phyloP scores from a whole-genome alignment of 1,284 basidiomycete genomes.

The Golubevia sp. region DNA sequence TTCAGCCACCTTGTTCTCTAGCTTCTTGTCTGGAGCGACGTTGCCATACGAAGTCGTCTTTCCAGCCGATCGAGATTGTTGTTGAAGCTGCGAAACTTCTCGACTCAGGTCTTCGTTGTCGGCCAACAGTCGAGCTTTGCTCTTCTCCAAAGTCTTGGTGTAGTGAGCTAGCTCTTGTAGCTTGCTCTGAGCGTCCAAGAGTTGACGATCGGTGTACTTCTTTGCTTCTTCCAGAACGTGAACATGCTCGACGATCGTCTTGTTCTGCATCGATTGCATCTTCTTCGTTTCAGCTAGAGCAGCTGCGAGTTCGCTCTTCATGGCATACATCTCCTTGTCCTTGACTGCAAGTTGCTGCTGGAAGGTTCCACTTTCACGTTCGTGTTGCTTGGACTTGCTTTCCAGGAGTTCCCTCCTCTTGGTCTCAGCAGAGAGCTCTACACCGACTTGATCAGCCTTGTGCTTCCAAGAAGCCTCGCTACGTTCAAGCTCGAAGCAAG shows the following conservation, averaged over 20 bases:
- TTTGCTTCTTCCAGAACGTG: constrained; percentile 97
- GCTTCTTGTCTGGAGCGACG: constrained; percentile 57
- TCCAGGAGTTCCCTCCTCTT: constrained; percentile 41
- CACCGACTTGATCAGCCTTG: constrained; percentile 32
- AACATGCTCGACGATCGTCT: constrained; percentile 98
- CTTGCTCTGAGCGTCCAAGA: constrained; percentile 78
- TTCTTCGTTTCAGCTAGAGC: constrained; percentile 31
- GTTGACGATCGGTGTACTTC: constrained; percentile 88
- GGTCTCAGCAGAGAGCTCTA: constrained; percentile 31
- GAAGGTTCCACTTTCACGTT: constrained; percentile 18
- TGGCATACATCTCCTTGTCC: constrained; percentile 69
- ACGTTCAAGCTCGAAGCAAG: constrained; percentile 39
- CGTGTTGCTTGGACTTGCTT: constrained; percentile 26
- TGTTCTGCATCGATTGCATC: constrained; percentile 77
- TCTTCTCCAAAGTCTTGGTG: constrained; percentile 81
- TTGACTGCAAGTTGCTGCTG: constrained; percentile 34
- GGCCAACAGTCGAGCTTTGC: constrained; percentile 74
- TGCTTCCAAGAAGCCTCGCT: constrained; percentile 34
- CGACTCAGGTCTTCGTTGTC: constrained; percentile 84
- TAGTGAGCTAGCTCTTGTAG: constrained; percentile 75
- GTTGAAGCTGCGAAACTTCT: constrained; percentile 70
- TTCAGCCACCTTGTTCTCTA: constrained; percentile 70
- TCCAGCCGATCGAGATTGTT: constrained; percentile 3
- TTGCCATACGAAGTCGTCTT: constrained; percentile 14
- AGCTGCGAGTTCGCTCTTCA: constrained; percentile 26